Evolutionary conservation across 805 yeast genomes (phyloP).

Genomic region (Brettanomyces bruxellensis): DNA sequence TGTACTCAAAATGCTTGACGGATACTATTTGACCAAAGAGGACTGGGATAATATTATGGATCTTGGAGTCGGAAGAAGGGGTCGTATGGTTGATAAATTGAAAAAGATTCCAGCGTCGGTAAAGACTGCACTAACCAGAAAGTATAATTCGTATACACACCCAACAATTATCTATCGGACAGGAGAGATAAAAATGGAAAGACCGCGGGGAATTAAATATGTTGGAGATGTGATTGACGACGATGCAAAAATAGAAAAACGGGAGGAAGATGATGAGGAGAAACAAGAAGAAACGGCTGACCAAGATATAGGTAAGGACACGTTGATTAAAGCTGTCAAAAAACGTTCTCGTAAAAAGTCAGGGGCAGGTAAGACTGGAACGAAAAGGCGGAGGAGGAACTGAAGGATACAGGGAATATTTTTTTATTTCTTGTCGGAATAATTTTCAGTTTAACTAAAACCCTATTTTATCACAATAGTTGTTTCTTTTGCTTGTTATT

Average conservation of each 20-base stretch:
- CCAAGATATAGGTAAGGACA: conserved; percentile 50
- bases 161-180: conserved; percentile 80
- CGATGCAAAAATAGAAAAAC: conserved; percentile 31
- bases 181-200: conserved; percentile 42
- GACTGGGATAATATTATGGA: conserved; percentile 90
- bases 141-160: conserved; percentile 66
- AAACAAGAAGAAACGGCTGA: conserved; percentile 35
- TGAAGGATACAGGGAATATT: too few species aligned
- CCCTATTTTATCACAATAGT: too few species aligned
- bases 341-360: conserved; percentile 2
- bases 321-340: conserved; percentile 45
- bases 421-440: too few species aligned
- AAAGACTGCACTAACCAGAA: conserved; percentile 80
- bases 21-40: conserved; percentile 76
- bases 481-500: too few species aligned
- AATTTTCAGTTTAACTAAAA: too few species aligned
- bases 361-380: conserved; percentile 2
- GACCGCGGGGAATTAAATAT: conserved; percentile 8
- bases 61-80: conserved; percentile 56
- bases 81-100: conserved; percentile 31
- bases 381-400: conserved; percentile 2
- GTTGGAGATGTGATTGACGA: conserved; percentile 65
- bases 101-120: conserved; percentile 69
- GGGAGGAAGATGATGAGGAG: conserved; percentile 27
- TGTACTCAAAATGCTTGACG: conserved; percentile 69